Evolutionary conservation across 2,329 filamentous ascomycete genomes (phyloP).

Genomic region (Calonectria leucothoes): DNA sequence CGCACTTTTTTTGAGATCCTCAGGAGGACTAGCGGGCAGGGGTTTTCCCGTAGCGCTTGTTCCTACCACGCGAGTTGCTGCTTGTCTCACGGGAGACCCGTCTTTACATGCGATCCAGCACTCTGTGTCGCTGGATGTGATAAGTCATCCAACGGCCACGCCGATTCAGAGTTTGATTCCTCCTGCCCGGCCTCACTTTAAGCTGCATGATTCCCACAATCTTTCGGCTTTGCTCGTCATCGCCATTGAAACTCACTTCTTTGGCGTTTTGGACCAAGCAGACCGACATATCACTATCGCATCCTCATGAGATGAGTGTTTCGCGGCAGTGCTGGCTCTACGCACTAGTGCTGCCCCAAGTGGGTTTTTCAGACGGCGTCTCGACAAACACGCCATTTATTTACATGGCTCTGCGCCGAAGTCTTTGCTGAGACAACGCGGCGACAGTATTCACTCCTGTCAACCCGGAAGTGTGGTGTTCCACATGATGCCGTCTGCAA

Average conservation of each 20-base stretch:
- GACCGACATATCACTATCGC: not conserved
- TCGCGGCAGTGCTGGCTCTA: not conserved
- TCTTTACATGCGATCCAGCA: not conserved
- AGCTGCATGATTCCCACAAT: not conserved
- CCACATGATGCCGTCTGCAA: slow-evolving; percentile 1
- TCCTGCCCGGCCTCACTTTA: not conserved
- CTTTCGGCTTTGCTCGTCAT: not conserved
- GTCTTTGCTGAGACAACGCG: not conserved
- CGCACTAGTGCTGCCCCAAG: not conserved
- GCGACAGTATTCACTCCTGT: not conserved
- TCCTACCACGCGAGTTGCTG: not conserved
- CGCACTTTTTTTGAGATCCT: not conserved
- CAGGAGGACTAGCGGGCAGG: not conserved
- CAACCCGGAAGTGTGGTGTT: not conserved
- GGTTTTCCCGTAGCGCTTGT: not conserved
- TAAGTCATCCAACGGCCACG: not conserved
- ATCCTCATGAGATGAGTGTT: not conserved
- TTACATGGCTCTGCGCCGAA: not conserved
- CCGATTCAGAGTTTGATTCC: not conserved
- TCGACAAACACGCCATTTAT: not conserved
- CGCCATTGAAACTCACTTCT: not conserved
- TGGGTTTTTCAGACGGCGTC: not conserved
- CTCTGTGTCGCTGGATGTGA: not conserved
- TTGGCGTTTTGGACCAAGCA: not conserved
- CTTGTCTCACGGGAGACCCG: slow-evolving; percentile 6